Base-by-base conservation (phyloP, 1,284 basidiomycete genomes). In the Mycena citricolor region DNA sequence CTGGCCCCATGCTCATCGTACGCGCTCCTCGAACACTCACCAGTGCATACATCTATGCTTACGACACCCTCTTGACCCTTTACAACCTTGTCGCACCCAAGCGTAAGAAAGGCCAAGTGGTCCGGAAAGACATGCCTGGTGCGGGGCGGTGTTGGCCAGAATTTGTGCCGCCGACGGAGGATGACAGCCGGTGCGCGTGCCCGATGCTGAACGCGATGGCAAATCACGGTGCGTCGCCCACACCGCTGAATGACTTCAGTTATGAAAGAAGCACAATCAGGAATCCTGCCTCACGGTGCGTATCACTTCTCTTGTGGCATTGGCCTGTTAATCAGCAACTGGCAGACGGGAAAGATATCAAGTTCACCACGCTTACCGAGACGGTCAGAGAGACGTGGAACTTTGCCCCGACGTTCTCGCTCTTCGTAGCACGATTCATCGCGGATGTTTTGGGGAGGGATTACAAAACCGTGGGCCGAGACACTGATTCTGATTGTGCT, bases 151-250 rank as follows among this genome's bases (percentile, higher is more conserved):
- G 73, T 38, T 89, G 86, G 86, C 85, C 86, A 1, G 74, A 79
- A 52, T 87, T 70, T 54, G 62, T 70, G 2, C 61, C 79, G 4
- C 76, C 83, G 0, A 64, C 61, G 49, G 70, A 77, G 16, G 76
- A 73, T 1, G 85, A 87, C 52, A 86, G 84, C 54, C 69, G 86
- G 5, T 77, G 75, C 52, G 73, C 77, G 5, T 89, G 86, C 54
- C 86, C 86, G 3, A 81, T 74, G 3, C 60, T 89, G 49, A 89
- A 89, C 54, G 81, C 83, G 0, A 68, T 89, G 74, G 82, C 84
- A 5, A 86, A 86, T 60, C 84, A 86, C 47, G 85, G 83, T 84
- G 49, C 32, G 74, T 3, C 14, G 7, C 25, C 26, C 34, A 28
- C 32, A n/a, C n/a, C n/a, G n/a, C n/a, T n/a, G n/a, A n/a, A n/a